Evolutionary conservation across 2,329 filamentous ascomycete species (phyloP).

Genomic region (Cladosporium sphaerospermum): DNA sequence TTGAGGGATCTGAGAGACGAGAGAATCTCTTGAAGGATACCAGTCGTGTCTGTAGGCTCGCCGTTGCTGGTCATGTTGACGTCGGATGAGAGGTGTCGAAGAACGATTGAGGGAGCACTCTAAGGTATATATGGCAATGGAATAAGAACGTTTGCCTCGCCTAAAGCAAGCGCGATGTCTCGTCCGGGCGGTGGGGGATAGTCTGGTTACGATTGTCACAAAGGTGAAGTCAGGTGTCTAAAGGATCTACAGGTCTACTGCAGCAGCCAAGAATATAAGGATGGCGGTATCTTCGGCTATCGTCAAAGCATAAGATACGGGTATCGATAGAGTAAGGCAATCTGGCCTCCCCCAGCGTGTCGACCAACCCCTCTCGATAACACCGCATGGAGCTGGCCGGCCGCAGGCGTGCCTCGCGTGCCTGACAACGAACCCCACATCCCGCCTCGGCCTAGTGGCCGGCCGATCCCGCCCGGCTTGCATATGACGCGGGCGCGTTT

Average conservation of each 20-base stretch:
- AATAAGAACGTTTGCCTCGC: background rate
- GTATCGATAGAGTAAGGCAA: constrained; percentile 7
- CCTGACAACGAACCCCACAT: no score
- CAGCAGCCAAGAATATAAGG: constrained; percentile 2
- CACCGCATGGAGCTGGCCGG: constrained; percentile 4
- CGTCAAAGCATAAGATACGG: constrained; percentile 4
- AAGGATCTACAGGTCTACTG: background rate
- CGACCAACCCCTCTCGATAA: background rate
- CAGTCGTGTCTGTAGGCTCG: constrained; percentile 8
- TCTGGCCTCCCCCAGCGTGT: background rate
- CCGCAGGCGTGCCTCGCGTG: background rate
- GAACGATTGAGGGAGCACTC: background rate
- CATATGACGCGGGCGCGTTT: background rate
- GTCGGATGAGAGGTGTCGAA: background rate
- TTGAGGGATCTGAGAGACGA: constrained; percentile 50
- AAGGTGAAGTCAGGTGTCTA: background rate
- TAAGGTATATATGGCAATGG: background rate
- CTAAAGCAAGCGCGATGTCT: background rate
- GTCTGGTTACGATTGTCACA: background rate
- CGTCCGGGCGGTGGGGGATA: background rate
- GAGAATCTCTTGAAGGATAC: constrained; percentile 50
- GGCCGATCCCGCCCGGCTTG: no score
- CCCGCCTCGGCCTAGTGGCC: no score
- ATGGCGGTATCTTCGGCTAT: constrained; percentile 6
- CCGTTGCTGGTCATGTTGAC: constrained; percentile 8